phyloP scores from a whole-genome alignment of 768 basidiomycete species.

The Russula ochroleuca region DNA sequence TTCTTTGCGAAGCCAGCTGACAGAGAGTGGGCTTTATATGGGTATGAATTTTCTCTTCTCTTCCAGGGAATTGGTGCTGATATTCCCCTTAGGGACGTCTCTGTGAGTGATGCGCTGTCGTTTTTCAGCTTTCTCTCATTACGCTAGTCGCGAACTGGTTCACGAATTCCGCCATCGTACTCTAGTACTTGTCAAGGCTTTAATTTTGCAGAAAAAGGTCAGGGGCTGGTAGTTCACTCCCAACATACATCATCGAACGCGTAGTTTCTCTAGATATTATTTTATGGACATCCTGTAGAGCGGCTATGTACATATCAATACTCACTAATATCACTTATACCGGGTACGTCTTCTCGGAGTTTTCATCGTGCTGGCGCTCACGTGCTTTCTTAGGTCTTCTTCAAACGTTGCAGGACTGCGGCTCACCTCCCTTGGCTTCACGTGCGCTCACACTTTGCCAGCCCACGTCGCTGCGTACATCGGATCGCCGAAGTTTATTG shows the following conservation, averaged over 20 bases:
- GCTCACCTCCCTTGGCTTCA: constrained; percentile 70
- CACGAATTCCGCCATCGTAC: constrained; percentile 92
- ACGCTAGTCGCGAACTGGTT: constrained; percentile 76
- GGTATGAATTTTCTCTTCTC: constrained; percentile 46
- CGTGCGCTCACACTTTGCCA: constrained; percentile 59
- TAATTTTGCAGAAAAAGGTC: constrained; percentile 92
- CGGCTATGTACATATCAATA: constrained; percentile 96
- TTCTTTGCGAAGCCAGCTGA: constrained; percentile 74
- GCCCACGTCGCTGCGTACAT: constrained; percentile 79
- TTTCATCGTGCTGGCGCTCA: neutral
- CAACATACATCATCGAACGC: neutral
- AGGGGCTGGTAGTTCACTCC: constrained; percentile 20
- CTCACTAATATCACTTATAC: constrained; percentile 89
- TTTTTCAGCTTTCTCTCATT: neutral
- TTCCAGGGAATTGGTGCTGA: constrained; percentile 2
- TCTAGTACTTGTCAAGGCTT: constrained; percentile 86
- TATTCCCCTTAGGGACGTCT: constrained; percentile 53
- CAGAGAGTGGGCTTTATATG: constrained; percentile 92
- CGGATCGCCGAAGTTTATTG: constrained; percentile 86
- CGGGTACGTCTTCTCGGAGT: constrained; percentile 49
- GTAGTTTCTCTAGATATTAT: constrained; percentile 68
- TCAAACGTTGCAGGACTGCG: constrained; percentile 86
- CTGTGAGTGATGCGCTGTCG: constrained; percentile 42
- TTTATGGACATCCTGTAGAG: constrained; percentile 95
- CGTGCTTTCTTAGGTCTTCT: constrained; percentile 58